Evolutionary conservation across 352 stramenopile genomes (phyloP).

Genomic region (Pythium pectinolyticum): DNA sequence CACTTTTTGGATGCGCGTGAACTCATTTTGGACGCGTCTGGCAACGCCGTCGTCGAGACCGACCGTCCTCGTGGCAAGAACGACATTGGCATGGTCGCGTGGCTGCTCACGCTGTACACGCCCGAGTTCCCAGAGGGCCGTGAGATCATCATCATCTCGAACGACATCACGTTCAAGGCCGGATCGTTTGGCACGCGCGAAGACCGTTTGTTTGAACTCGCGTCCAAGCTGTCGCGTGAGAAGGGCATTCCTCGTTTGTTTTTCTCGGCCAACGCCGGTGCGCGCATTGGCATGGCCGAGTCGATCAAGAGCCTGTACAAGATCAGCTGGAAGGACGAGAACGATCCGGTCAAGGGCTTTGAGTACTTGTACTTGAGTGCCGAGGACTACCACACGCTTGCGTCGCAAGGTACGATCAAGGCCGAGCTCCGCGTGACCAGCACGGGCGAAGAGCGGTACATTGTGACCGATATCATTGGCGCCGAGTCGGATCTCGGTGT

Average conservation of each 20-base stretch:
- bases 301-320: conserved; percentile 98
- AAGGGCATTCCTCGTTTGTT: conserved; percentile 96
- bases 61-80: conserved; percentile 93
- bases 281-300: conserved; percentile 98
- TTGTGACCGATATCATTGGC: conserved; percentile 98
- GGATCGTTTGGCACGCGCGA: conserved; percentile 99
- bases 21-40: conserved; percentile 90
- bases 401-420: conserved; percentile 89
- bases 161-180: conserved; percentile 99
- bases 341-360: conserved; percentile 97
- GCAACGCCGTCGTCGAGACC: conserved; percentile 54
- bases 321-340: conserved; percentile 96
- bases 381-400: conserved; percentile 93
- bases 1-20: conserved; percentile 94
- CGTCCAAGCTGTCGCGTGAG: conserved; percentile 93
- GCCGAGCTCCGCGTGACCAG: conserved; percentile 64
- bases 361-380: conserved; percentile 98
- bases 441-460: conserved; percentile 87
- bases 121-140: conserved; percentile 96
- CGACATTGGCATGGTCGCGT: conserved; percentile 99
- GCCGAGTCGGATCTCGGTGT: conserved; percentile 98
- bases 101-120: conserved; percentile 97
- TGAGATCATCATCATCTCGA: conserved; percentile 98
- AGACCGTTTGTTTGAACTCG: conserved; percentile 98
- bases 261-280: conserved; percentile 99